These are phyloP conservation scores for Suzukiozyma palmioleophila DNA, from an alignment of 1,139 yeast species.

Conservation along the genomic window DNA sequence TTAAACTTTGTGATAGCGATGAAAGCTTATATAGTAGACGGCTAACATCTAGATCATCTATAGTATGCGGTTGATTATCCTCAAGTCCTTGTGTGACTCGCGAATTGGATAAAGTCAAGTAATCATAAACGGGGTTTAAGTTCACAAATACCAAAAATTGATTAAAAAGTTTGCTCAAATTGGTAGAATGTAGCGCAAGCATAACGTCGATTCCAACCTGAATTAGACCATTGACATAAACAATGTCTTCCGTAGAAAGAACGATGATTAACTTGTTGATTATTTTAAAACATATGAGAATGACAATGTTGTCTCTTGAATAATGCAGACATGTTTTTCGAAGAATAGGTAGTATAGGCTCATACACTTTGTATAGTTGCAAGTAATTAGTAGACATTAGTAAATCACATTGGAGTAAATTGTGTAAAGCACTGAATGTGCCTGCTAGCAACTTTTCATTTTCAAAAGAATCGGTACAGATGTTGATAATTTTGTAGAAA, in stretches of 20 bases:
- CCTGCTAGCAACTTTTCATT: conserved; percentile 25
- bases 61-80: conserved; percentile 4
- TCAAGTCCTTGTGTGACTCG: conserved; percentile 7
- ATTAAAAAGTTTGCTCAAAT: conserved; percentile 26
- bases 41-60: conserved; percentile 7
- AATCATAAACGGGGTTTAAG: conserved; percentile 18
- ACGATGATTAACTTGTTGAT: conserved; percentile 34
- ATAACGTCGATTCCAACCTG: conserved; percentile 28
- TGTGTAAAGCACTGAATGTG: conserved; percentile 19
- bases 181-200: conserved; percentile 23
- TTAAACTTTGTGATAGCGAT: conserved; percentile 19
- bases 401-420: conserved; percentile 25
- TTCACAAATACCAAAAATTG: conserved; percentile 37
- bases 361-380: conserved; percentile 18
- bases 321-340: conserved; percentile 13
- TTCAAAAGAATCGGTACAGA: background rate
- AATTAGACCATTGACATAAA: conserved; percentile 25
- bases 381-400: conserved; percentile 19
- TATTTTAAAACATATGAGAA: conserved; percentile 26
- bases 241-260: conserved; percentile 28
- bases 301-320: conserved; percentile 21
- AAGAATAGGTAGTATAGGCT: conserved; percentile 20
- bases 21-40: conserved; percentile 17
- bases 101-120: conserved; percentile 10
- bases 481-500: conserved; percentile 9